Evolutionary conservation across 441 rosid species (phyloP), one percentile per base, ranked within the genome.

Genomic region (Populus tomentosa): DNA sequence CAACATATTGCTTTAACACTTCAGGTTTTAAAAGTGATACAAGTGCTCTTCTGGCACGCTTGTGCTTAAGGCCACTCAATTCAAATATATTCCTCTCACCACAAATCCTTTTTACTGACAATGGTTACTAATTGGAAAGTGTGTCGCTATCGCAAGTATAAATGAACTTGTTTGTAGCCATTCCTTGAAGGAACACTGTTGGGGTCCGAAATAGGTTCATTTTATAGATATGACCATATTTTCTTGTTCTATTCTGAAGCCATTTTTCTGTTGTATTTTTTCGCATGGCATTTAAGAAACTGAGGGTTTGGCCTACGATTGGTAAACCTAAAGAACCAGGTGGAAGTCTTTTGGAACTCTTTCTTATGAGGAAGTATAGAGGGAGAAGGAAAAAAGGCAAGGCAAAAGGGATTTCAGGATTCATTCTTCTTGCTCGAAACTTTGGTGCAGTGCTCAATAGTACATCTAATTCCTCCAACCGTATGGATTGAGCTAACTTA

Each of bases 151-250:
- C 75, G 10, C 84, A 64, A 1, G 85, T 70, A 75, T 78, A 86
- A 11, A 87, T 69, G 30, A 87, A 78, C 76, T 84, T 89, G 76
- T 86, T 87, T 1, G 87, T 85, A 0, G 85, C 86, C 72, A 79
- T 84, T 10, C 89, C 90, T 7, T 72, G 73, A 4, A 87, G 32
- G 72, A 87, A 77, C 11, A 87, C 83, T 1, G 87, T 77, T 1
- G 82, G 83, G 6, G 32, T 72, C 13, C 80, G 82, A 7, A 84
- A 76, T 14, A 87, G 69, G 42, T 33, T 71, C 40, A 85, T 77
- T 56, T 87, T 89, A 0, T 80, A 83, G 61, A 89, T 20, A 0
- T 75, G 84, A 4, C 87, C 85, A 67, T 84, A 83, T 70, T 83
- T 82, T 5, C 69, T 35, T 23, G 36, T 38, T 78, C 86, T 83